Percentiles rank a stretch among this genome's conserved stretches.
Conservation (phyloP, 1,284 basidiomycete genomes). For the Apiotrichum akiyoshidainum region DNA sequence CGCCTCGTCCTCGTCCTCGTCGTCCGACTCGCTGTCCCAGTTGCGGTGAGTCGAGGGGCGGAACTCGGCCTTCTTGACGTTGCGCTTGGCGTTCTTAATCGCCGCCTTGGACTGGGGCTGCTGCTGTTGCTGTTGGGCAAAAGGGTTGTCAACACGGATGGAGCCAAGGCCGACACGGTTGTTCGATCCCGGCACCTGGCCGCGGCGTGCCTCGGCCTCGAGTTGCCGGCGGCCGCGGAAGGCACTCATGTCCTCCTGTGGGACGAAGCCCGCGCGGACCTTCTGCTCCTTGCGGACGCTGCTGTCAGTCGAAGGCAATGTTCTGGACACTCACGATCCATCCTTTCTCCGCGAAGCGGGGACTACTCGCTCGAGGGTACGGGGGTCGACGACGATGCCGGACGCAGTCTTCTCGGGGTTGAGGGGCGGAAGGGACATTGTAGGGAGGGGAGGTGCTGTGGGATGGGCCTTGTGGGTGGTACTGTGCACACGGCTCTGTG, state of each 20-base stretch:
- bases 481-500: too few relatives aligned
- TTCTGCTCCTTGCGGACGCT: conserved; percentile 86
- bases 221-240: conserved; percentile 74
- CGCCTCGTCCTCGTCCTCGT: conserved; percentile 27
- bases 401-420: conserved; percentile 65
- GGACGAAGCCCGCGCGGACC: conserved; percentile 88
- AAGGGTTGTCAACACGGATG: conserved; percentile 27
- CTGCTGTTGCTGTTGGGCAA: conserved; percentile 22
- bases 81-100: conserved; percentile 69
- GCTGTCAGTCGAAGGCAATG: not conserved
- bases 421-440: conserved; percentile 52
- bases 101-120: conserved; percentile 53
- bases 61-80: conserved; percentile 24
- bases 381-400: conserved; percentile 79
- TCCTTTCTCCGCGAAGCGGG: conserved; percentile 78
- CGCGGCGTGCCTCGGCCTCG: conserved; percentile 59
- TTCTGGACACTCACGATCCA: conserved; percentile 69
- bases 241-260: conserved; percentile 83
- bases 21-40: conserved; percentile 35
- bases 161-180: conserved; percentile 1
- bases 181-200: conserved; percentile 34
- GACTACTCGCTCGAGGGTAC: conserved; percentile 79
- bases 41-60: conserved; percentile 3
- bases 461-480: too few relatives aligned
- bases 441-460: not conserved